Conservation (phyloP, 2,329 filamentous ascomycete species). For the Penicillium sp. region DNA sequence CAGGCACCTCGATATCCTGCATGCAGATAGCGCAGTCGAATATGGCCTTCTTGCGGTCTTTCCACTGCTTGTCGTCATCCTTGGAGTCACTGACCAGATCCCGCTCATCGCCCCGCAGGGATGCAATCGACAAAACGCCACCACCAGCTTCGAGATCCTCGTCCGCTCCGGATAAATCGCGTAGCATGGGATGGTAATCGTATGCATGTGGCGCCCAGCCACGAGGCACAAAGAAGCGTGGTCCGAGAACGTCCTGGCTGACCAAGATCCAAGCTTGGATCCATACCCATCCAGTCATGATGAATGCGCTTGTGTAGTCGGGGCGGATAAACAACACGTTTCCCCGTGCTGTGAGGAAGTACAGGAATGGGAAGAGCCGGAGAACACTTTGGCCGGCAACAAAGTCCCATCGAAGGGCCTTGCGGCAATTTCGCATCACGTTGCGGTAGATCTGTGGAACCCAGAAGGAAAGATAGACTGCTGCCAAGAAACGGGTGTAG, state of each 20-base stretch:
- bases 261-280: constrained; percentile 76
- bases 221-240: constrained; percentile 77
- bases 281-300: constrained; percentile 79
- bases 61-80: constrained; percentile 45
- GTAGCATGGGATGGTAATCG: constrained; percentile 90
- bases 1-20: constrained; percentile 84
- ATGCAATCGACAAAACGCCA: constrained; percentile 72
- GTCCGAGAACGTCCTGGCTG: constrained; percentile 80
- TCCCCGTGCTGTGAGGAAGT: constrained; percentile 75
- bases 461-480: constrained; percentile 88
- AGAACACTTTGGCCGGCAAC: constrained; percentile 79
- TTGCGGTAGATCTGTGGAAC: constrained; percentile 89
- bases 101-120: constrained; percentile 53
- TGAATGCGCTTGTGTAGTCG: constrained; percentile 64
- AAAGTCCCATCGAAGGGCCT: constrained; percentile 88
- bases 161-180: constrained; percentile 53
- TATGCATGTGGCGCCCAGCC: constrained; percentile 67
- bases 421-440: constrained; percentile 83
- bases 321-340: constrained; percentile 79
- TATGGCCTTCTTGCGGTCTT: constrained; percentile 55
- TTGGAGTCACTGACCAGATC: constrained; percentile 40
- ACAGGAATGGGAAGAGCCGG: constrained; percentile 75
- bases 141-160: constrained; percentile 77
- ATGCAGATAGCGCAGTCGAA: constrained; percentile 97
- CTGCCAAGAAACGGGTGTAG: constrained; percentile 63